Evolutionary conservation across 139 green algal genomes (phyloP), one percentile per base, ranked within the genome.

Genomic region (Volvox reticuliferus): DNA sequence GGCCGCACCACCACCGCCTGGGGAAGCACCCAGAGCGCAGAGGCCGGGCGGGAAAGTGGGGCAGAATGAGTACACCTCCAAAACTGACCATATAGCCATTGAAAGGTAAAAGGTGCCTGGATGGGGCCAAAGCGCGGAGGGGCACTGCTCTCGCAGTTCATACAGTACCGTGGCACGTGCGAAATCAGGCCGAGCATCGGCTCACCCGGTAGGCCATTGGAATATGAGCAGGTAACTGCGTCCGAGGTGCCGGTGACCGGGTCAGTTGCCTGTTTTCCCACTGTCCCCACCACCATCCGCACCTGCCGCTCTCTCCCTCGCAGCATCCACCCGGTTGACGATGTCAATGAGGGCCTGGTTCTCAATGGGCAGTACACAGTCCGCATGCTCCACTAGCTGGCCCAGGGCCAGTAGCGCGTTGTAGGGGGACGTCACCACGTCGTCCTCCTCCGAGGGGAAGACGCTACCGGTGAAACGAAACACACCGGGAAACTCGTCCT

Each of bases 341-440:
- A 98, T 97, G 94, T 96, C 96, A n/a, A 94, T 89, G n/a, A 99
- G 91, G 21, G 97, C 96, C 78, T 97, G 94, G 91, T 99, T 99
- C 68, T 99, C 97, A 14, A 99, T 62, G 0, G 96, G 96, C 75
- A 99, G 91, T 77, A 97, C 97, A 44, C 92, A 96, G 93, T 98
- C 96, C 0, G 97, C 95, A 62, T 95, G 87, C 85, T 97, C 94
- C 19, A 94, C 89, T 55, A 99, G 96, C 92, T 95, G 85, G 33
- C 84, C 63, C 37, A 94, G 76, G 1, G 95, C 94, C 20, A 99
- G 93, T 50, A 96, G 71, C n/a, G 95, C 94, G 89, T 99, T 99
- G 96, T 98, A 99, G 14, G 97, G 97, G 28, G 94, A 96, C 30
- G 96, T 98, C 9, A 99, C 95, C 35, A 98, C 97, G 77, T 98